Conservation (phyloP, 768 basidiomycete species). For the Amyloporia xantha region DNA sequence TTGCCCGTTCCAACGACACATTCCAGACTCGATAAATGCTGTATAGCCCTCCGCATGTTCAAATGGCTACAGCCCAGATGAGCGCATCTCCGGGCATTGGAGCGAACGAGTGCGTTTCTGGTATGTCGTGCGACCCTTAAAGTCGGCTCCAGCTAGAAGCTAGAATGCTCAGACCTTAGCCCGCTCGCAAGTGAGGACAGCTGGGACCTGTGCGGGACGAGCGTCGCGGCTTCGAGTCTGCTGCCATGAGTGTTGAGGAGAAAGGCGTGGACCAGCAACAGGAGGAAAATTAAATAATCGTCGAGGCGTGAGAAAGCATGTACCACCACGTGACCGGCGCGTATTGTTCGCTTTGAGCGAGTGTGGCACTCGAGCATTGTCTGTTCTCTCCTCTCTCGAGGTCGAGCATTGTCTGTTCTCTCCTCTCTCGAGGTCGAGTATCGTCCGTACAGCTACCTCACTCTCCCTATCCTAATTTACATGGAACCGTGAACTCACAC, state of each 20-base stretch:
- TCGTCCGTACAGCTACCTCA: background rate
- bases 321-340: background rate
- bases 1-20: background rate
- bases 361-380: background rate
- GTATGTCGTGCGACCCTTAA: conserved; percentile 23
- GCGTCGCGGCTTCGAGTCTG: conserved; percentile 38
- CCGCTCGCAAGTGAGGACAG: conserved; percentile 27
- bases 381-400: background rate
- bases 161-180: conserved; percentile 34
- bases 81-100: background rate
- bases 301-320: background rate
- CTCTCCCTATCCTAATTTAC: background rate
- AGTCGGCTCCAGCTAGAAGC: conserved; percentile 26
- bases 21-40: background rate
- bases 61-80: background rate
- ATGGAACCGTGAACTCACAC: too few species aligned
- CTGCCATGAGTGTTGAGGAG: conserved; percentile 16
- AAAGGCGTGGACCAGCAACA: too few species aligned
- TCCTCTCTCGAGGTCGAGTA: background rate
- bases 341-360: conserved; percentile 1
- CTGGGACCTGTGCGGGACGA: conserved; percentile 28
- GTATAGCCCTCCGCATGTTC: background rate
- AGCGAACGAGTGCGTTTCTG: conserved; percentile 17
- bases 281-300: background rate
- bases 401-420: background rate